Base-by-base conservation (phyloP, 2,329 filamentous ascomycete species). In the Hypoxylon sp. region DNA sequence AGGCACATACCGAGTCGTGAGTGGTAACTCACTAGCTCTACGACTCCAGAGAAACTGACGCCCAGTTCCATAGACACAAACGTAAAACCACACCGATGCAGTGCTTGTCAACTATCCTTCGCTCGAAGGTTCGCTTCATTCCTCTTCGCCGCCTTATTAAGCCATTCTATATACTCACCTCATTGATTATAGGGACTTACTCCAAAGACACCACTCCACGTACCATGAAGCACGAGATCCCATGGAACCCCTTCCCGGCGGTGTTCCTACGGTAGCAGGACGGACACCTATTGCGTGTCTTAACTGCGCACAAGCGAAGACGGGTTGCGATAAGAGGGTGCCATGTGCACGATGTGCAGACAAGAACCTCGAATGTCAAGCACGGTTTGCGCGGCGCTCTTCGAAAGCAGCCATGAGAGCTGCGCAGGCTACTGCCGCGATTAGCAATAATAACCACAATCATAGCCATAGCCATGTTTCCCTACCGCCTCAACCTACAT, bases 1-100 rank as follows among this genome's bases (percentile, higher is more conserved):
- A 80, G 84, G 67, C 84, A 86, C 64, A 80, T 86, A 40, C 83
- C 83, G 8, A 83, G 73, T 57, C 84, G 84, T 86, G 72, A 77
- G 83, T 76, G 33, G 30, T 32, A 53, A 4, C 36, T 68, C 51
- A 44, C 18, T 20, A 44, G 20, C 36, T 53, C 24, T 0, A 20
- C 44, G 30, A 57, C n/a, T 22, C 42, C 54, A 38, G 32, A 26
- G 49, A 51, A 48, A 51, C 70, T 72, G 49, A 73, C 55, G 33
- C 7, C 8, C 12, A 42, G 33, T 33, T 61, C 20, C 2, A 49
- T 40, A 86, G 84, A 86, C 64, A 86, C 84, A 61, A 84, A 85
- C 69, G 82, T 86, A 42, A 86, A 86, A 71, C 84, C 84, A 9
- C 80, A 85, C 69, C 78, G 80, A 38, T 86, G 84, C 68, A 77